A percentile compares a stretch with the other conserved stretches of the same genome.
These are phyloP conservation scores for Diophrys appendiculata DNA, from an alignment of 73 alveolate species.

Conservation along the genomic window DNA sequence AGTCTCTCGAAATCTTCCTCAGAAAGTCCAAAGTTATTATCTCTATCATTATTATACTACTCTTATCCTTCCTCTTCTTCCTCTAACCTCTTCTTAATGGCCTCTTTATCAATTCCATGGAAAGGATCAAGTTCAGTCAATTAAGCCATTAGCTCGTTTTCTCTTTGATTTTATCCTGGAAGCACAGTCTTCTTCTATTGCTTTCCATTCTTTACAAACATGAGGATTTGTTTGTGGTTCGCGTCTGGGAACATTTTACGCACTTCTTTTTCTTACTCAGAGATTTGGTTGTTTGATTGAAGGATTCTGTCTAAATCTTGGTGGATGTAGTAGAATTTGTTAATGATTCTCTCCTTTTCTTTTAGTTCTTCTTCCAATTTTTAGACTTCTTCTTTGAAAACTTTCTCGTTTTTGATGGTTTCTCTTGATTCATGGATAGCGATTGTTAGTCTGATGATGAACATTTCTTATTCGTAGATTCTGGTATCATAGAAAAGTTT, in stretches of 20 bases:
- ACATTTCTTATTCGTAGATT: slow-evolving; percentile 76
- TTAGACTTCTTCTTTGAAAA: slow-evolving; percentile 37
- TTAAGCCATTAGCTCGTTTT: slow-evolving; percentile 31
- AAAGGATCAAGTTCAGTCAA: slow-evolving; percentile 56
- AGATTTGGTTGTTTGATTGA: slow-evolving; percentile 16
- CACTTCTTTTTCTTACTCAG: slow-evolving; percentile 58
- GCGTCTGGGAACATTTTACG: slow-evolving; percentile 57
- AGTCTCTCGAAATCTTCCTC: slow-evolving; percentile 61
- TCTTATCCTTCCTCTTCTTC: slow-evolving; percentile 56
- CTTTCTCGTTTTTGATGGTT: slow-evolving; percentile 35
- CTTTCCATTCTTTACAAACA: slow-evolving; percentile 60
- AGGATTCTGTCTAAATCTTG: slow-evolving; percentile 36
- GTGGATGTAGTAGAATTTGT: slow-evolving; percentile 25
- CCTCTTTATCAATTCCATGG: slow-evolving; percentile 29
- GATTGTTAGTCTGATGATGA: slow-evolving; percentile 71
- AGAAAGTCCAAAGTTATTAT: slow-evolving; percentile 24
- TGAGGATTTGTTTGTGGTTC: slow-evolving; percentile 40
- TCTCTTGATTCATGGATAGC: slow-evolving; percentile 66
- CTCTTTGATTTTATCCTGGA: slow-evolving; percentile 35
- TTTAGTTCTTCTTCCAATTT: slow-evolving; percentile 47
- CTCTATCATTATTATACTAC: slow-evolving; percentile 46
- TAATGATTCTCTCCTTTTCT: slow-evolving; percentile 34
- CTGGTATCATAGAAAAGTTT: slow-evolving; percentile 79
- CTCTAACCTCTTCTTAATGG: slow-evolving; percentile 26
- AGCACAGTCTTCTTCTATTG: slow-evolving; percentile 3